These are phyloP conservation scores for Harringtonia aguacate DNA, from an alignment of 2,329 filamentous ascomycete genomes.

Conservation along the genomic window DNA sequence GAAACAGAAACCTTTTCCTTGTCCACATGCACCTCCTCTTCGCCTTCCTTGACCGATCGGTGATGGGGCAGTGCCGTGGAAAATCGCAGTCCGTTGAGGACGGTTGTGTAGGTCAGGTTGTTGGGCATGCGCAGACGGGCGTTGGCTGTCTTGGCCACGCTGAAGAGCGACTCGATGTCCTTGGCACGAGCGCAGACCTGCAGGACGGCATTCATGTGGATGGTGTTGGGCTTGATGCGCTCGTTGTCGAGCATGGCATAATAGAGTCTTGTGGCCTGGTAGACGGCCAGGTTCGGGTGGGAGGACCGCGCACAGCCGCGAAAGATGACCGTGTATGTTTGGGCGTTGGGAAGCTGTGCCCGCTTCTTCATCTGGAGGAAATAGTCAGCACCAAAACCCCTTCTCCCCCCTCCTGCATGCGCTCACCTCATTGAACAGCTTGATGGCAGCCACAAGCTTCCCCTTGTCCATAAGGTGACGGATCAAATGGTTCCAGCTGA, in stretches of 20 bases:
- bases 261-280: slow-evolving; percentile 66
- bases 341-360: slow-evolving; percentile 64
- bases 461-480: slow-evolving; percentile 54
- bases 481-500: slow-evolving; percentile 84
- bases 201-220: slow-evolving; percentile 83
- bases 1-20: slow-evolving; percentile 27
- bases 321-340: slow-evolving; percentile 79
- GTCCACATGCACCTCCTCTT: slow-evolving; percentile 1
- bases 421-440: slow-evolving; percentile 75
- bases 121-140: slow-evolving; percentile 54
- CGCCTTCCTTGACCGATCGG: slow-evolving; percentile 3
- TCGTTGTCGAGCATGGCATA: slow-evolving; percentile 57
- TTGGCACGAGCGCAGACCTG: slow-evolving; percentile 64
- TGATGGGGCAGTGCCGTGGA: slow-evolving; percentile 24
- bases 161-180: slow-evolving; percentile 74
- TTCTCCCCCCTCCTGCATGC: not conserved
- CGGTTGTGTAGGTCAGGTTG: slow-evolving; percentile 65
- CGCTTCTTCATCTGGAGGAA: slow-evolving; percentile 80
- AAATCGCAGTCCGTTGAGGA: slow-evolving; percentile 64
- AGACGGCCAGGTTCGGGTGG: slow-evolving; percentile 47
- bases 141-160: slow-evolving; percentile 62
- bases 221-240: slow-evolving; percentile 58
- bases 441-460: slow-evolving; percentile 55
- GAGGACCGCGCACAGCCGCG: slow-evolving; percentile 56
- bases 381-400: not conserved